phyloP scores from a whole-genome alignment of 164 flowering plant genomes.

The Nelumbo lutea region DNA sequence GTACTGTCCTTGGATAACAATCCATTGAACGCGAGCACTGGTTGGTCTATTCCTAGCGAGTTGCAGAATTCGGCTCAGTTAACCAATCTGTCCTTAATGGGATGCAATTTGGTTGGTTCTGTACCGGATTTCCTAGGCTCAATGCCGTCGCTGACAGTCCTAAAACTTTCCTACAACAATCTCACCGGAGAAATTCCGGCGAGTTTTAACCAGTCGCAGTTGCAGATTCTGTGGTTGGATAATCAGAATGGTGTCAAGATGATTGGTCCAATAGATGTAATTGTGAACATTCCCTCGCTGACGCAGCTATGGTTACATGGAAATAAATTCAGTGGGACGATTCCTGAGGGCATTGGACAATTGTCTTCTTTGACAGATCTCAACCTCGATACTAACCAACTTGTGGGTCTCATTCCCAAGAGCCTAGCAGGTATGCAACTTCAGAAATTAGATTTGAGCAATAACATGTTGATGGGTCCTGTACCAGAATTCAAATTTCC shows the following conservation, averaged over 20 bases:
- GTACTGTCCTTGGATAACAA: conserved; percentile 65
- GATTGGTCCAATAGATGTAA: conserved; percentile 53
- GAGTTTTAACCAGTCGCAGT: conserved; percentile 39
- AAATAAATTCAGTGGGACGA: conserved; percentile 64
- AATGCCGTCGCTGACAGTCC: conserved; percentile 37
- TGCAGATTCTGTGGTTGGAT: conserved; percentile 68
- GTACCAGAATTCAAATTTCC: conserved; percentile 43
- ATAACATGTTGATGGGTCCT: conserved; percentile 56
- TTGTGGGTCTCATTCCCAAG: conserved; percentile 65
- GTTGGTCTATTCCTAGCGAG: conserved; percentile 62
- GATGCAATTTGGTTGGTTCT: conserved; percentile 49
- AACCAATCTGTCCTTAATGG: conserved; percentile 39
- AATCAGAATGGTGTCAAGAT: conserved; percentile 48
- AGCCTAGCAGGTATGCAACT: conserved; percentile 43
- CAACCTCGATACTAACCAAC: conserved; percentile 51
- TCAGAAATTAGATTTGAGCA: conserved; percentile 41
- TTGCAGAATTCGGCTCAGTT: conserved; percentile 47
- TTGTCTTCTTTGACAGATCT: conserved; percentile 51
- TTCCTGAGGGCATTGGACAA: conserved; percentile 53
- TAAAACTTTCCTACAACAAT: conserved; percentile 45
- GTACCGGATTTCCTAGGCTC: conserved; percentile 60
- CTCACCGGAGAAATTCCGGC: conserved; percentile 57
- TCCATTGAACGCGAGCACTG: conserved; percentile 51
- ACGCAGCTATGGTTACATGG: conserved; percentile 68
- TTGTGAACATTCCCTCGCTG: conserved; percentile 48